phyloP scores from a whole-genome alignment of 768 basidiomycete species.

The Suillus spraguei region DNA sequence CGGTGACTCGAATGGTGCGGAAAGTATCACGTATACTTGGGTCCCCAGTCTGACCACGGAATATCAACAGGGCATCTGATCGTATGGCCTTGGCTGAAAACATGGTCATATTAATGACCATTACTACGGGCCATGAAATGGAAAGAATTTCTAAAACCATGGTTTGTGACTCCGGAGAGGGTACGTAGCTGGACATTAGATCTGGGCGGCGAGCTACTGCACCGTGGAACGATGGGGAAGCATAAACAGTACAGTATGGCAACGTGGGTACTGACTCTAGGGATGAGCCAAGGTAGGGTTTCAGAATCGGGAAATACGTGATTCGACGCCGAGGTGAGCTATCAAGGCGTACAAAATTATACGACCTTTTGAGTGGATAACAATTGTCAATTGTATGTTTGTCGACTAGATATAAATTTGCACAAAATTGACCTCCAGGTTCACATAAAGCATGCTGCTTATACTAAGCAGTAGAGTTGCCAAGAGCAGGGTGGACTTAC shows the following conservation, averaged over 20 bases:
- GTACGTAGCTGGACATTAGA: background rate
- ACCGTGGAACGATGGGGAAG: slow-evolving; percentile 3
- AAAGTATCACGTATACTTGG: slow-evolving; percentile 3
- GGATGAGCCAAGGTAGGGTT: too few relatives aligned
- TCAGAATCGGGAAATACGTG: background rate
- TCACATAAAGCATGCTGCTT: slow-evolving; percentile 1
- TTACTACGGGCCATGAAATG: background rate
- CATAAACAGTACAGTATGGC: background rate
- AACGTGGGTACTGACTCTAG: background rate
- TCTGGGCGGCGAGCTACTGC: background rate
- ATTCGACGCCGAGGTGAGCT: background rate
- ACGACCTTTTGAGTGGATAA: background rate
- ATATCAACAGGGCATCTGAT: background rate
- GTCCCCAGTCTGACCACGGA: slow-evolving; percentile 4
- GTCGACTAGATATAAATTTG: background rate
- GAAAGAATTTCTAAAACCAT: background rate
- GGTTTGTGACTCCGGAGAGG: slow-evolving; percentile 1
- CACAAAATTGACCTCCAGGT: background rate
- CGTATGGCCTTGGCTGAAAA: background rate
- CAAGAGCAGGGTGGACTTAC: background rate
- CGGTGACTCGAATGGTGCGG: slow-evolving; percentile 1
- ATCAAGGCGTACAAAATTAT: background rate
- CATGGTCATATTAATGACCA: slow-evolving; percentile 2
- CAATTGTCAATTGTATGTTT: background rate
- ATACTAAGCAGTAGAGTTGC: background rate